Percentiles rank a stretch among this genome's conserved stretches.
Evolutionary conservation across 2,329 filamentous ascomycete species (phyloP).

Genomic region (Pyrenochaeta sp.): DNA sequence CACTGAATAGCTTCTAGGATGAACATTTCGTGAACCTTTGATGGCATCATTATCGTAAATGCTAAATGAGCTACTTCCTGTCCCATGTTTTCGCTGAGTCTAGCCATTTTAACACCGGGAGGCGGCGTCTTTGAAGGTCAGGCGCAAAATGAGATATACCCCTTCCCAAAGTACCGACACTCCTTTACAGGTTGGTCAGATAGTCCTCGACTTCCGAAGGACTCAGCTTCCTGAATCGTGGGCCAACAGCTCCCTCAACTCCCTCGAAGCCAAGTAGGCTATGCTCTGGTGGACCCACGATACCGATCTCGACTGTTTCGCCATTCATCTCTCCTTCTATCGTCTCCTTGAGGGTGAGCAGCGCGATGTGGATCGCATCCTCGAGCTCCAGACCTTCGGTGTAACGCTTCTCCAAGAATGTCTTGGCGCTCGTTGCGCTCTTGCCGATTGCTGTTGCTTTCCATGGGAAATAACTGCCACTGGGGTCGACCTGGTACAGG

Average conservation of each 20-base stretch:
- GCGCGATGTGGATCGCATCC: slow-evolving; percentile 97
- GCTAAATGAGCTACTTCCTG: slow-evolving; percentile 26
- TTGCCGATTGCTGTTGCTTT: slow-evolving; percentile 99
- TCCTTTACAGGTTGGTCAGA: slow-evolving; percentile 87
- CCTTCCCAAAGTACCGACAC: no score
- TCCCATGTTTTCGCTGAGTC: slow-evolving; percentile 15
- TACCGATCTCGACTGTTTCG: slow-evolving; percentile 97
- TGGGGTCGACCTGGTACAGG: slow-evolving; percentile 99
- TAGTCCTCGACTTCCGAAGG: slow-evolving; percentile 99
- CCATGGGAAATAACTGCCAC: slow-evolving; percentile 98
- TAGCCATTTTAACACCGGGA: slow-evolving; percentile 2
- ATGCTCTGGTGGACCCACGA: slow-evolving; percentile 92
- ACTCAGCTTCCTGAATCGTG: slow-evolving; percentile 90
- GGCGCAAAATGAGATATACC: no score
- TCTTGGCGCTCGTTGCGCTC: slow-evolving; percentile 97
- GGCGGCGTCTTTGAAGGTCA: slow-evolving; percentile 1
- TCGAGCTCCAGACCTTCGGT: slow-evolving; percentile 96
- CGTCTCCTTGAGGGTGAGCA: slow-evolving; percentile 97
- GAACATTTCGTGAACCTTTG: not conserved
- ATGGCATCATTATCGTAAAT: slow-evolving; percentile 34
- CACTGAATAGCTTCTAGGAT: no score
- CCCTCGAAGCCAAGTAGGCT: slow-evolving; percentile 91
- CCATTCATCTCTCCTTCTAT: slow-evolving; percentile 99
- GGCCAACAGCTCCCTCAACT: slow-evolving; percentile 82
- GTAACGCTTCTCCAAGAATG: slow-evolving; percentile 98